Evolutionary conservation across 1,284 basidiomycete genomes (phyloP), one percentile per base, ranked within the genome.

Genomic region (Moniliella sp.): DNA sequence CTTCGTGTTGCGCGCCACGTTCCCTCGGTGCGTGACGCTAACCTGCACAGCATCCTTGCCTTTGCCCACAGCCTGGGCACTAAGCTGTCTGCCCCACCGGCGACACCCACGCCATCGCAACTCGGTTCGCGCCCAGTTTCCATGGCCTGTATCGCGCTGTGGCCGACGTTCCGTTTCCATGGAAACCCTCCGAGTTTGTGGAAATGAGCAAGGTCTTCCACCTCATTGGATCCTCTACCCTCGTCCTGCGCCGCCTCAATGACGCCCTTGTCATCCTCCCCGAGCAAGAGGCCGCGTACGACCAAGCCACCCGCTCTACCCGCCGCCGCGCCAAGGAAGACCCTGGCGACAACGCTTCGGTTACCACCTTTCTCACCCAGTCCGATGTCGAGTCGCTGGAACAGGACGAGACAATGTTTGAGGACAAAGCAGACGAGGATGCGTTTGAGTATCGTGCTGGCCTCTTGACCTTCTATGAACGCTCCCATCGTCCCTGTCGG

Each of bases 111-210:
- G 67, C 78, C 18, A 64, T 86, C 12, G 73, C 74, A 0, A 76
- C 79, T 45, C 64, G 43, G 30, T 40, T 76, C 30, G 74, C 74
- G 13, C 82, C 83, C 7, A 71, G 76, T 16, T 68, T 88, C 35
- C 80, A 88, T 57, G 82, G 82, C 9, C 65, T 84, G 25, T 81
- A 83, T 56, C 72, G 82, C 21, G 80, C 82, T 9, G 70, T 84
- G 37, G 76, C 74, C 28, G 75, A 76, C 9, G 74, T 73, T 2
- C 67, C 72, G 1, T 83, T 77, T 49, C 64, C 69, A 14, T 86
- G 81, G 80, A 69, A 68, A 12, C 52, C 72, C 17, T 42, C 62
- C 5, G 74, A 80, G 46, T 80, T 77, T 74, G 63, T 67, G 13
- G 58, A 62, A 15, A 62, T 82, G 12, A 68, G 73, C 1, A 13